Base-by-base conservation (phyloP, 2,329 filamentous ascomycete species). In the Fusarium multiceps region DNA sequence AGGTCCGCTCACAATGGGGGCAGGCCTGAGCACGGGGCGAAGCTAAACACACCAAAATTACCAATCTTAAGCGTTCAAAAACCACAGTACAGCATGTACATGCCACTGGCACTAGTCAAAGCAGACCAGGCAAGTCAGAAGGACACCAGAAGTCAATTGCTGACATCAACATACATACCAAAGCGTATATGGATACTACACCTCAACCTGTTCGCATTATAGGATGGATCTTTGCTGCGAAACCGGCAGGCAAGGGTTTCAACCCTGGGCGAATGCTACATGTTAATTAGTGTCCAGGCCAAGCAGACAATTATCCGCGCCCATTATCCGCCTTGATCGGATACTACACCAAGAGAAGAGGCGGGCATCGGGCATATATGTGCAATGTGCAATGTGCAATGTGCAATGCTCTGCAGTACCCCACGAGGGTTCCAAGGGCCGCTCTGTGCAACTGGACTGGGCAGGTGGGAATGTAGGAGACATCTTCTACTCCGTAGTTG, bases 301-400 rank as follows among this genome's bases (percentile, higher is more conserved):
- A 34, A 50, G 34, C 46, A 41, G 46, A 47, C 23, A 66, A 66
- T 66, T 66, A 66, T 63, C 59, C 59, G 61, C 43, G 30, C 37
- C 30, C 62, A 69, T 58, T 63, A 53, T 72, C 69, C 56, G 47
- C 34, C 37, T 45, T 62, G 46, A 62, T 70, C 51, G 68, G 62
- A 73, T 73, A 64, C 64, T 71, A 65, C 63, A 71, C 60, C 60
- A 59, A 61, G 56, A 72, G 47, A 45, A 61, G 42, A 55, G 50
- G 51, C 55, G 30, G 45, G 34, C 49, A 42, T 53, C 49, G 49
- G 66, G 40, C 58, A 68, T 64, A 53, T 59, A 70, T 28, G 28
- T 28, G 28, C 11, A 28, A 28, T 71, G 56, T 68, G 57, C 11
- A 28, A 28, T 71, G 56, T 68, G 57, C 49, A 49, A 62, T 63